Percentiles rank a stretch among this genome's conserved stretches.
These are phyloP conservation scores for Trichomonas gallinae DNA, from an alignment of 208 protist species.

Conservation along the genomic window DNA sequence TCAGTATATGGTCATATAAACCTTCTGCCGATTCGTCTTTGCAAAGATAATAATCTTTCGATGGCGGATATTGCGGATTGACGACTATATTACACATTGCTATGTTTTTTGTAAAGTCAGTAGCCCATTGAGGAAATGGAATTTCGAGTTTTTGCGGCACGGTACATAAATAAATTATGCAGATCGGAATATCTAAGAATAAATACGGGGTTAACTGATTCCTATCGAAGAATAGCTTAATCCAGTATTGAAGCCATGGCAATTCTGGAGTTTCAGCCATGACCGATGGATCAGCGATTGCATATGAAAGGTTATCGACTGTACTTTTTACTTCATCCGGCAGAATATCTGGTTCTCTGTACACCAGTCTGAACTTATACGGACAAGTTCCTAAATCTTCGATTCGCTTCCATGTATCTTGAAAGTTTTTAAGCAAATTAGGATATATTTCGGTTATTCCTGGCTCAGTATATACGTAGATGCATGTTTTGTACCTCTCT, in stretches of 20 bases:
- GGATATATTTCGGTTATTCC: background rate
- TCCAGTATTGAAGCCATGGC: slow-evolving; percentile 1
- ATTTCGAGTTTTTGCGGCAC: too few species aligned
- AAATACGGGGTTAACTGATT: background rate
- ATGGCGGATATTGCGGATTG: background rate
- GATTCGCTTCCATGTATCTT: background rate
- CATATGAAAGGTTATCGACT: background rate
- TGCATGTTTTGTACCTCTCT: background rate
- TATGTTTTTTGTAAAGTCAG: background rate
- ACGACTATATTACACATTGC: background rate
- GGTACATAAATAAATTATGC: background rate
- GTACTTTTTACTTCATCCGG: background rate
- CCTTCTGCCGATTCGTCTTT: background rate
- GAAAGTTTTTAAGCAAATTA: background rate
- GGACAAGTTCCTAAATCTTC: background rate
- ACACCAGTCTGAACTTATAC: background rate
- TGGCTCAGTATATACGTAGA: background rate
- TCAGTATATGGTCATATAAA: background rate
- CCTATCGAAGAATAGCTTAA: background rate
- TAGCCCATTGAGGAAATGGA: background rate
- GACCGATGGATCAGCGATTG: background rate
- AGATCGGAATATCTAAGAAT: background rate
- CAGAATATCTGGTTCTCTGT: background rate
- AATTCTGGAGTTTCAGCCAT: background rate
- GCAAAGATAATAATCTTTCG: background rate